Conservation (phyloP, 345 rosid genomes). For the Citrus reticulata region DNA sequence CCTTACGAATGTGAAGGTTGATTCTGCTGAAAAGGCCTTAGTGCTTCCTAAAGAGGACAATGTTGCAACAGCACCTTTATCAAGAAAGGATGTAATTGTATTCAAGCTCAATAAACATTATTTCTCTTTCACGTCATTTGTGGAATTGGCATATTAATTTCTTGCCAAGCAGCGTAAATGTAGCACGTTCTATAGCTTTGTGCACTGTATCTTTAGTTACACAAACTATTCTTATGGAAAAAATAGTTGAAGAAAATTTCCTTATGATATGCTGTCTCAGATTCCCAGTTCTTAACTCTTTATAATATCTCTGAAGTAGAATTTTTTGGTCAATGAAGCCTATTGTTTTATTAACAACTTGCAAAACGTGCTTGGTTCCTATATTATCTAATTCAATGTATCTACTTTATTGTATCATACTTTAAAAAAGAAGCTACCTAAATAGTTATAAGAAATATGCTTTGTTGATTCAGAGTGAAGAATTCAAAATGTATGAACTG, state of each 20-base stretch:
- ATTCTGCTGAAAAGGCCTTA: too few species aligned
- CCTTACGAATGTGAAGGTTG: too few species aligned
- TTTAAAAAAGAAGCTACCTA: not conserved
- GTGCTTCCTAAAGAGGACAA: too few species aligned
- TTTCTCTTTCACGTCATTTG: not conserved
- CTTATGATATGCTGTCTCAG: not conserved
- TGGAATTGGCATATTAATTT: not conserved
- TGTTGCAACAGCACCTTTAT: too few species aligned
- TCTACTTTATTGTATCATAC: not conserved
- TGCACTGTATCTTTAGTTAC: not conserved
- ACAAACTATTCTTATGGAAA: not conserved
- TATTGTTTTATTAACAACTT: not conserved
- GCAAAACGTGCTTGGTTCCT: not conserved
- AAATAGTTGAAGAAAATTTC: not conserved
- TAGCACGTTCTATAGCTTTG: not conserved
- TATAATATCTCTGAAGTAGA: not conserved
- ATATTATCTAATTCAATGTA: not conserved
- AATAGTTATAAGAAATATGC: not conserved
- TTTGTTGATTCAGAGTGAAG: not conserved
- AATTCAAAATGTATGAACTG: not conserved
- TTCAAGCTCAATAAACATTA: not conserved
- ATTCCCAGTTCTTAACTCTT: too few species aligned
- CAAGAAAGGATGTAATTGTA: too few species aligned
- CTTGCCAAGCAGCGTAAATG: not conserved
- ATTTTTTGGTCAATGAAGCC: not conserved